Conservation (phyloP, 139 green algal genomes). For the Spirogloea muscicola region DNA sequence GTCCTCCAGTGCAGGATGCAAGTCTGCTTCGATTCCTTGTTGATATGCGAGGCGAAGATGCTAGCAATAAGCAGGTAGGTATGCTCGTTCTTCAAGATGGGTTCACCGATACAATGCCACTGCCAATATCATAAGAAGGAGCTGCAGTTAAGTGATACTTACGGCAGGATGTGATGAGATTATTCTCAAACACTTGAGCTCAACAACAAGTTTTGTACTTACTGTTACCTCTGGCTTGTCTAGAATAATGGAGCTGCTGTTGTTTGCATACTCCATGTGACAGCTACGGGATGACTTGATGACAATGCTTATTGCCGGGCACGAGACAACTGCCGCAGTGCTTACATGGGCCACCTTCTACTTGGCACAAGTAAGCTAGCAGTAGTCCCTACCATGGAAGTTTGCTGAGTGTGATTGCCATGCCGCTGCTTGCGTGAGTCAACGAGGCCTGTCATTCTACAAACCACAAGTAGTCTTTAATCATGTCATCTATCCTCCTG, state of each 20-base stretch:
- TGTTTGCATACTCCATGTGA: too few species aligned
- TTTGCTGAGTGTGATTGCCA: slow-evolving; percentile 94
- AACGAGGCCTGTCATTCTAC: slow-evolving; percentile 73
- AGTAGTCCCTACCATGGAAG: slow-evolving; percentile 46
- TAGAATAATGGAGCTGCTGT: too few species aligned
- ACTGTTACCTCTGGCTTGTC: too few species aligned
- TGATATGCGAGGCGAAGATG: slow-evolving; percentile 90
- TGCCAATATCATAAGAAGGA: too few species aligned
- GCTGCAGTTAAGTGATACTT: too few species aligned
- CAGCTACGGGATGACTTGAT: slow-evolving; percentile 95
- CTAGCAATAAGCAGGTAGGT: slow-evolving; percentile 68
- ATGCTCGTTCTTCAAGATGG: slow-evolving; percentile 84
- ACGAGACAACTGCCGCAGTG: slow-evolving; percentile 95
- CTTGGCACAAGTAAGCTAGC: slow-evolving; percentile 17
- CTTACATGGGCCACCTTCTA: slow-evolving; percentile 65
- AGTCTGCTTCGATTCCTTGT: slow-evolving; percentile 95
- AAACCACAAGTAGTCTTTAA: background rate
- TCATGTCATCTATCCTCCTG: background rate
- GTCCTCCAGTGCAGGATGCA: slow-evolving; percentile 68
- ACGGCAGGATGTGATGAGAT: too few species aligned
- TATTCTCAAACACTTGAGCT: too few species aligned
- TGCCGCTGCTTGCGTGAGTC: slow-evolving; percentile 84
- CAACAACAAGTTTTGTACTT: too few species aligned
- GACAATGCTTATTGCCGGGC: slow-evolving; percentile 85
- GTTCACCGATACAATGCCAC: slow-evolving; percentile 82